Conservation (phyloP, 1,284 basidiomycete species). For the Cystobasidiaceae sp. region DNA sequence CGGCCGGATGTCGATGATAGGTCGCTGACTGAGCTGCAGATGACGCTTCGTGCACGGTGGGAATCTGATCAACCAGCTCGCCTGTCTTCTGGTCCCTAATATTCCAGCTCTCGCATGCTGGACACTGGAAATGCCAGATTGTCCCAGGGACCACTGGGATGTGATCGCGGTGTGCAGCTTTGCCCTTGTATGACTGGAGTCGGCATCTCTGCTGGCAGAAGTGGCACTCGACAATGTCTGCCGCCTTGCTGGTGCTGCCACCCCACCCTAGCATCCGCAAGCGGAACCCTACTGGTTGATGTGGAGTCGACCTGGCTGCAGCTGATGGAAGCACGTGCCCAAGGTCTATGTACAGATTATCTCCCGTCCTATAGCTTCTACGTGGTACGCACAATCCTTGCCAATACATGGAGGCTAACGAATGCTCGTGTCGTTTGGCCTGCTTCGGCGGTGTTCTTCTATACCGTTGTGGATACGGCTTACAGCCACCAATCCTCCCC, state of each 20-base stretch:
- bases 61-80: neutral
- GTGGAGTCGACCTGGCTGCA: too few species aligned
- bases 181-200: slow-evolving; percentile 12
- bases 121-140: neutral
- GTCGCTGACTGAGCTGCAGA: neutral
- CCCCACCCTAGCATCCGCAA: neutral
- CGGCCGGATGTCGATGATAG: neutral
- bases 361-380: too few species aligned
- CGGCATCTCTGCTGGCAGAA: slow-evolving; percentile 13
- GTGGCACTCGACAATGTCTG: slow-evolving; percentile 12
- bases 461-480: too few species aligned
- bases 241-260: neutral
- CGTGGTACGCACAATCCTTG: too few species aligned
- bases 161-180: slow-evolving; percentile 13
- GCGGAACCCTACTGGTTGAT: too few species aligned
- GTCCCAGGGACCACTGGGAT: slow-evolving; percentile 3
- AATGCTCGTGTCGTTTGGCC: too few species aligned
- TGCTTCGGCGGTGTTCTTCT: too few species aligned
- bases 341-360: too few species aligned
- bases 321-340: too few species aligned
- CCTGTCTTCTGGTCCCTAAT: neutral
- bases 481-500: too few species aligned
- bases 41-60: neutral
- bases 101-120: slow-evolving; percentile 16
- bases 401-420: too few species aligned